A percentile compares a stretch with the other conserved stretches of the same genome.
phyloP scores from a whole-genome alignment of 192 early-diverging fungal genomes.

The Dimargaris verticillata region DNA sequence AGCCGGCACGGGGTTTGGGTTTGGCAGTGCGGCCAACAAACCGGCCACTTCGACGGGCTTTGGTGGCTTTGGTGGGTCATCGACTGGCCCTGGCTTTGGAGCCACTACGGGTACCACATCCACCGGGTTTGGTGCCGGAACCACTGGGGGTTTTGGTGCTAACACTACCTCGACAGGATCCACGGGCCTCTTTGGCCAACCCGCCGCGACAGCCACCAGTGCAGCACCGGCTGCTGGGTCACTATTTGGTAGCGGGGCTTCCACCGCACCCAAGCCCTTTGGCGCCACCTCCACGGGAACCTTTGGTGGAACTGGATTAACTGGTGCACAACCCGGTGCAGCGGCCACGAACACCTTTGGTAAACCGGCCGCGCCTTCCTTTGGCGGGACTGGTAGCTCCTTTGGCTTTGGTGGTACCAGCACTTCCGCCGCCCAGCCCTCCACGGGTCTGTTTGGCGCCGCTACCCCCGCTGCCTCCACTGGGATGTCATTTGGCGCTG shows the following conservation, averaged over 20 bases:
- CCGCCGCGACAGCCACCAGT: background rate
- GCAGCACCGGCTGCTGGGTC: conserved; percentile 12
- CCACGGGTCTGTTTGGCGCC: conserved; percentile 12
- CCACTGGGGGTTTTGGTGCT: background rate
- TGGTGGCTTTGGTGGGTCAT: conserved; percentile 29
- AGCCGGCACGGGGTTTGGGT: conserved; percentile 18
- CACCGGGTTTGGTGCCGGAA: conserved; percentile 10
- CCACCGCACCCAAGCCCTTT: conserved; percentile 10
- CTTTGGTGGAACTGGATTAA: background rate
- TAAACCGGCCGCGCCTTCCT: background rate
- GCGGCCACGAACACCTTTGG: conserved; percentile 9
- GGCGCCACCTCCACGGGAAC: background rate
- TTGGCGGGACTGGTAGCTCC: background rate
- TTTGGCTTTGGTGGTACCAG: background rate
- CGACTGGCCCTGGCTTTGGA: conserved; percentile 13
- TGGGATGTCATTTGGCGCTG: conserved; percentile 11
- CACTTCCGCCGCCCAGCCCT: background rate
- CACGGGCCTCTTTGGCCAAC: no score
- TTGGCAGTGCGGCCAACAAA: conserved; percentile 17
- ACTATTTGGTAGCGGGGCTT: conserved; percentile 15
- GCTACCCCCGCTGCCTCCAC: conserved; percentile 15
- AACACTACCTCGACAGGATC: no score
- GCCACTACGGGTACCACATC: background rate
- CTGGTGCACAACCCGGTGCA: background rate
- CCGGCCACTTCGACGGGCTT: conserved; percentile 14